phyloP scores from a whole-genome alignment of 2,329 filamentous ascomycete genomes.

The Rhinocladiella mackenziei region DNA sequence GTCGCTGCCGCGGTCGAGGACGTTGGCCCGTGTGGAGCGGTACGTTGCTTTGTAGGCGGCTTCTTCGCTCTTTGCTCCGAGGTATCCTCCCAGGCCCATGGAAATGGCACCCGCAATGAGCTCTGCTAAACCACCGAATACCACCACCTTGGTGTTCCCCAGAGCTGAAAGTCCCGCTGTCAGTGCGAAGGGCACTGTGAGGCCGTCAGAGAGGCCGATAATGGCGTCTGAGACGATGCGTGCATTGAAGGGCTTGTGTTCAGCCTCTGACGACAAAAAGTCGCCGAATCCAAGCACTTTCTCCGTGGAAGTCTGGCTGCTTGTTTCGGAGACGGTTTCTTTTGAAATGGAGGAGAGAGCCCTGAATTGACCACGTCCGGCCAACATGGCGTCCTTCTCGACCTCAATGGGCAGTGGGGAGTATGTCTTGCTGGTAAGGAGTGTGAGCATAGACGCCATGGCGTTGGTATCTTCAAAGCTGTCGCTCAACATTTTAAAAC shows the following conservation, averaged over 20 bases:
- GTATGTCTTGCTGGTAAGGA: slow-evolving; percentile 12
- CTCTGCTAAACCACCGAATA: slow-evolving; percentile 71
- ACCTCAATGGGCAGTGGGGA: slow-evolving; percentile 8
- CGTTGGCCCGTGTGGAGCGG: slow-evolving; percentile 12
- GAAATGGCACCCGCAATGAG: slow-evolving; percentile 71
- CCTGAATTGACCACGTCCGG: slow-evolving; percentile 2
- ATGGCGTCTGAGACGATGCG: slow-evolving; percentile 54
- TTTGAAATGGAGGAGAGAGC: not conserved
- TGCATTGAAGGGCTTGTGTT: slow-evolving; percentile 13
- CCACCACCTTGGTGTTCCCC: slow-evolving; percentile 61
- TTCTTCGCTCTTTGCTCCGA: slow-evolving; percentile 55
- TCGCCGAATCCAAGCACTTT: slow-evolving; percentile 6
- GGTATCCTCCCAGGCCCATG: slow-evolving; percentile 72
- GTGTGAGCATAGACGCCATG: slow-evolving; percentile 21
- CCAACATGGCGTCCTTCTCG: slow-evolving; percentile 18
- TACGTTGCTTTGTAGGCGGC: slow-evolving; percentile 20
- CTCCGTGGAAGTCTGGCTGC: slow-evolving; percentile 18
- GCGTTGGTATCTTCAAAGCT: slow-evolving; percentile 21
- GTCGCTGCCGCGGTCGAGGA: slow-evolving; percentile 14
- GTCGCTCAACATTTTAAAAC: slow-evolving; percentile 19
- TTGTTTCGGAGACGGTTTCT: slow-evolving; percentile 14
- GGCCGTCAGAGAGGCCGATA: slow-evolving; percentile 71
- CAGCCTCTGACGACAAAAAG: not conserved
- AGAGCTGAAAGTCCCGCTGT: slow-evolving; percentile 64
- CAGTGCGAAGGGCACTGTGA: slow-evolving; percentile 75